Evolutionary conservation across 2,329 filamentous ascomycete species (phyloP), one percentile per base, ranked within the genome.

Genomic region (Metarhizium album): DNA sequence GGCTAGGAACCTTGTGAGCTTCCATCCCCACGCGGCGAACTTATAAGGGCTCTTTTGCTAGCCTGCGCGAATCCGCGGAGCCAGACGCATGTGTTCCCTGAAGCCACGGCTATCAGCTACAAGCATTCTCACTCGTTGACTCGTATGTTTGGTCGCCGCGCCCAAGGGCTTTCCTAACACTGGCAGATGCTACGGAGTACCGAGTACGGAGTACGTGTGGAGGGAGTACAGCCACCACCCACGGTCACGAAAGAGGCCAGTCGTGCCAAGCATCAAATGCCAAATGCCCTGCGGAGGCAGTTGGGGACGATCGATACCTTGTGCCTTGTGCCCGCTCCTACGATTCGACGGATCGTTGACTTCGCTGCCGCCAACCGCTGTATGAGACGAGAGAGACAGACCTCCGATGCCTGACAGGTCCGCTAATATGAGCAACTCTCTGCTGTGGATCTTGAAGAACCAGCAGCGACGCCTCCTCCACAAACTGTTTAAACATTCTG

Each of bases 281-380:
- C 40, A 51, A 35, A 35, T 3, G 14, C 35, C 45, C 37, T 24
- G 42, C n/a, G 40, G 42, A 46, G 45, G 52, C 40, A 48, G 48
- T 45, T 51, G 31, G 46, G 35, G 40, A n/a, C 49, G 52, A 51
- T 53, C 45, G 48, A 40, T n/a, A n/a, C n/a, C n/a, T n/a, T n/a
- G 48, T 33, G 38, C 45, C 40, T 38, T 42, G 8, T 42, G 38
- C 18, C 20, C 18, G 40, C 14, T 43, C 20, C 20, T 23, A 24
- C 22, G 40, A 24, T 43, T 43, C 16, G 13, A 24, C 40, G 8
- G 38, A 6, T 29, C 11, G 27, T 7, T 9, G 11, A 22, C 37
- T 40, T 22, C 18, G n/a, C 7, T 29, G 35, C 37, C 16, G 37
- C 37, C 37, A 18, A 40, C 16, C 18, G 37, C 37, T 16, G 40